Conservation (phyloP, 2,329 filamentous ascomycete species). For the Thielaviopsis euricoi region DNA sequence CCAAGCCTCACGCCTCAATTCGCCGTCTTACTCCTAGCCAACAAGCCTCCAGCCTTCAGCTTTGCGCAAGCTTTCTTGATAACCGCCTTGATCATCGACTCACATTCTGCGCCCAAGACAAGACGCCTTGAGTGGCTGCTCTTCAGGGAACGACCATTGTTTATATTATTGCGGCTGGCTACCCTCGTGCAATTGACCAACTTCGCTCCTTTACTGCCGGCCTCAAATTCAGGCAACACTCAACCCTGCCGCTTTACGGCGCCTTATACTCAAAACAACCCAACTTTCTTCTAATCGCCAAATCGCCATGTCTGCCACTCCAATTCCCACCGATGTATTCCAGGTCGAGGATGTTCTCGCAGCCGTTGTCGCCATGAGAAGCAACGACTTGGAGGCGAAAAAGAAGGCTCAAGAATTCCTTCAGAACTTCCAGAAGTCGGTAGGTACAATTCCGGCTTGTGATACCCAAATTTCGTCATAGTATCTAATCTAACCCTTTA, state of each 20-base stretch:
- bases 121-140: slow-evolving; percentile 12
- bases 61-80: not conserved
- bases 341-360: slow-evolving; percentile 60
- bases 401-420: slow-evolving; percentile 81
- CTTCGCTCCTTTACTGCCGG: not conserved
- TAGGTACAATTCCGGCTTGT: slow-evolving; percentile 23
- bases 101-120: slow-evolving; percentile 5
- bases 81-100: not conserved
- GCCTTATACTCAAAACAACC: not conserved
- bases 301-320: slow-evolving; percentile 7
- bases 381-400: slow-evolving; percentile 67
- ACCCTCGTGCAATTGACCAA: not conserved
- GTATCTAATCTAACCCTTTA: not conserved
- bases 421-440: slow-evolving; percentile 95
- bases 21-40: not conserved
- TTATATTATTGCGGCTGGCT: not conserved
- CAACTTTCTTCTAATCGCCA: not conserved
- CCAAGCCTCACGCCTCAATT: not conserved
- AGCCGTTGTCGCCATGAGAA: slow-evolving; percentile 84
- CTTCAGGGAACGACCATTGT: slow-evolving; percentile 3
- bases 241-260: not conserved
- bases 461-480: not conserved
- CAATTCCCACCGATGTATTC: slow-evolving; percentile 43
- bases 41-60: not conserved
- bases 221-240: not conserved